phyloP scores from a whole-genome alignment of 2,329 filamentous ascomycete species.

The Trichophyton simii region DNA sequence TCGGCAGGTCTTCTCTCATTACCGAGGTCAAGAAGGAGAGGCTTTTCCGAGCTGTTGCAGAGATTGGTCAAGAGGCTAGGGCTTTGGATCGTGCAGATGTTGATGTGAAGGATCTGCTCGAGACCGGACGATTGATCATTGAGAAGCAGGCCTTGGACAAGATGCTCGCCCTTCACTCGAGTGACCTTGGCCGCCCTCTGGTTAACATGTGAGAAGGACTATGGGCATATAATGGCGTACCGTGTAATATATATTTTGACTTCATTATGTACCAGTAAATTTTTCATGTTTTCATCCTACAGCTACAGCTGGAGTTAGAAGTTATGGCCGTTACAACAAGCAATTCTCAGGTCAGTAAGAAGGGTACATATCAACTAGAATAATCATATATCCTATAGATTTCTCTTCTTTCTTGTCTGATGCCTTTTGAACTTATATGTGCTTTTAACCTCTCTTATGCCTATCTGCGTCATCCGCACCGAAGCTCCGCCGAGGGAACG shows the following conservation, averaged over 20 bases:
- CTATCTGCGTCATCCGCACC: neutral
- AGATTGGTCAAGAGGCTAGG: conserved; percentile 53
- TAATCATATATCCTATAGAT: no score
- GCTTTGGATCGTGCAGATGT: conserved; percentile 63
- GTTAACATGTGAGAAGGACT: neutral
- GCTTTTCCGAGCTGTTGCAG: conserved; percentile 54
- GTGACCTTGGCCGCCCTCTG: conserved; percentile 27
- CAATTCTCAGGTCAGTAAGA: no score
- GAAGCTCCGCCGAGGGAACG: neutral
- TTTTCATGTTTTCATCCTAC: neutral
- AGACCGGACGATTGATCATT: conserved; percentile 72
- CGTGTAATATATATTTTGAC: conserved; percentile 6
- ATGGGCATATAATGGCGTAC: conserved; percentile 21
- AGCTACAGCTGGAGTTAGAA: neutral
- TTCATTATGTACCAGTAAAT: conserved; percentile 2
- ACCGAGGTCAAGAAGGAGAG: conserved; percentile 49
- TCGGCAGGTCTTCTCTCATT: conserved; percentile 64
- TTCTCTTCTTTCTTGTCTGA: no score
- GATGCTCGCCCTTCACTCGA: conserved; percentile 56
- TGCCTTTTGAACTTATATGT: no score
- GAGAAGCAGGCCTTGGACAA: conserved; percentile 67
- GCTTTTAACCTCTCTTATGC: no score
- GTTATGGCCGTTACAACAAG: no score
- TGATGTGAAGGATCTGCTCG: conserved; percentile 88
- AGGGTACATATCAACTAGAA: no score